Percentiles rank a stretch among this genome's conserved stretches.
These are phyloP conservation scores for Staphylotrichum tortipilum DNA, from an alignment of 495 filamentous ascomycete genomes.

Conservation along the genomic window DNA sequence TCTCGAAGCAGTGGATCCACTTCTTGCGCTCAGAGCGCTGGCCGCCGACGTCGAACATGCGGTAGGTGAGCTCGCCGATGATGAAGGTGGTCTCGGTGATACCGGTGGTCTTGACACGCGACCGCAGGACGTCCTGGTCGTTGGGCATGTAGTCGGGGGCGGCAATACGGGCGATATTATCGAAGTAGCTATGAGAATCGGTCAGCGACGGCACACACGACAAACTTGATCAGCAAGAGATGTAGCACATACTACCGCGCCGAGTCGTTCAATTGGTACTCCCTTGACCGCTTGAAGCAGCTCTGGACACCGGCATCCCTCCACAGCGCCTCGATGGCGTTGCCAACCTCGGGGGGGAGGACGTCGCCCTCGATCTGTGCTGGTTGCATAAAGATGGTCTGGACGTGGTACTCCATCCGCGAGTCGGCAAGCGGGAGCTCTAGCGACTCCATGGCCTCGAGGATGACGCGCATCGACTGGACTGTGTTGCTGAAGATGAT, in stretches of 20 bases:
- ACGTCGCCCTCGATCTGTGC: slow-evolving; percentile 92
- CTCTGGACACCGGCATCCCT: slow-evolving; percentile 90
- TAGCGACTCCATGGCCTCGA: slow-evolving; percentile 92
- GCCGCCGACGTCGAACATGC: slow-evolving; percentile 99
- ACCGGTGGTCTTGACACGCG: slow-evolving; percentile 98
- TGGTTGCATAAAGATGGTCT: slow-evolving; percentile 94
- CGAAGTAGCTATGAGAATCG: slow-evolving; percentile 68
- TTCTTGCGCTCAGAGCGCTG: slow-evolving; percentile 99
- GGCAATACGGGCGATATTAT: slow-evolving; percentile 86
- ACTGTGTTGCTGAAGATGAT: slow-evolving; percentile 98
- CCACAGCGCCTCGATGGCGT: slow-evolving; percentile 89
- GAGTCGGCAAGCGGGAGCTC: slow-evolving; percentile 83
- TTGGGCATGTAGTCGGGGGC: slow-evolving; percentile 90
- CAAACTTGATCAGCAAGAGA: neutral
- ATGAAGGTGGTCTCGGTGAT: slow-evolving; percentile 99
- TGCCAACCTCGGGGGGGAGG: slow-evolving; percentile 87
- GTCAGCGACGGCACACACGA: neutral
- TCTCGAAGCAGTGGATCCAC: slow-evolving; percentile 99
- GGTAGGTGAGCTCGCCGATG: slow-evolving; percentile 93
- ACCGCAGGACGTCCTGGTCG: slow-evolving; percentile 94
- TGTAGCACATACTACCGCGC: slow-evolving; percentile 80
- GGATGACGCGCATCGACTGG: slow-evolving; percentile 91
- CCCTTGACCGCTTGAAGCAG: slow-evolving; percentile 87
- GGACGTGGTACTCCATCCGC: slow-evolving; percentile 84
- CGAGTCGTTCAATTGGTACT: slow-evolving; percentile 97